Conservation (phyloP, 495 filamentous ascomycete species). For the Aspergillus egyptiacus region DNA sequence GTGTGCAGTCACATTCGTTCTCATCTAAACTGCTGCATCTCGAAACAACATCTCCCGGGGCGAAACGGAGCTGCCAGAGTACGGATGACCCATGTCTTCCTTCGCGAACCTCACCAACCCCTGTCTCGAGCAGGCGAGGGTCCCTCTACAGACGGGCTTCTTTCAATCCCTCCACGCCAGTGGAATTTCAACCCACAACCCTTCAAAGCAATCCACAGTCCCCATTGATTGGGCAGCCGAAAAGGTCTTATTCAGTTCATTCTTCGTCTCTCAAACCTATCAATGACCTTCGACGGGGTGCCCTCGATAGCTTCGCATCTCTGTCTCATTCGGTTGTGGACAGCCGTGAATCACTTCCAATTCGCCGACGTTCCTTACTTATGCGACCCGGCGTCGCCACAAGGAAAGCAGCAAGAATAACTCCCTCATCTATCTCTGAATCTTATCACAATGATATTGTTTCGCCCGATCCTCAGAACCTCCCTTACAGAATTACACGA, state of each 20-base stretch:
- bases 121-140: slow-evolving; percentile 2
- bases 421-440: slow-evolving; percentile 22
- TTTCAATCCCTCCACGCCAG: slow-evolving; percentile 16
- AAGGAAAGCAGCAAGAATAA: slow-evolving; percentile 30
- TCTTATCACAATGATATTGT: slow-evolving; percentile 23
- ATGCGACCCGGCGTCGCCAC: slow-evolving; percentile 45
- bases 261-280: slow-evolving; percentile 22
- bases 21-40: slow-evolving; percentile 9
- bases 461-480: slow-evolving; percentile 7
- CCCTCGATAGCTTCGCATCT: slow-evolving; percentile 26
- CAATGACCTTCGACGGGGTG: slow-evolving; percentile 23
- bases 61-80: slow-evolving; percentile 3
- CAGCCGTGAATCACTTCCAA: slow-evolving; percentile 37
- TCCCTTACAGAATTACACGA: slow-evolving; percentile 9
- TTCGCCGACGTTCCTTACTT: slow-evolving; percentile 44
- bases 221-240: slow-evolving; percentile 19
- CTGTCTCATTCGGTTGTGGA: slow-evolving; percentile 35
- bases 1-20: slow-evolving; percentile 16
- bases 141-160: slow-evolving; percentile 16
- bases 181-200: slow-evolving; percentile 23
- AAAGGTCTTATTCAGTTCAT: slow-evolving; percentile 31
- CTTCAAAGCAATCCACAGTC: slow-evolving; percentile 13
- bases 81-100: neutral
- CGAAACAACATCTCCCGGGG: slow-evolving; percentile 8
- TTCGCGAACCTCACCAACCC: slow-evolving; percentile 3